Conservation (phyloP, 1,139 yeast species). For the Blastobotrys buckinghamii region DNA sequence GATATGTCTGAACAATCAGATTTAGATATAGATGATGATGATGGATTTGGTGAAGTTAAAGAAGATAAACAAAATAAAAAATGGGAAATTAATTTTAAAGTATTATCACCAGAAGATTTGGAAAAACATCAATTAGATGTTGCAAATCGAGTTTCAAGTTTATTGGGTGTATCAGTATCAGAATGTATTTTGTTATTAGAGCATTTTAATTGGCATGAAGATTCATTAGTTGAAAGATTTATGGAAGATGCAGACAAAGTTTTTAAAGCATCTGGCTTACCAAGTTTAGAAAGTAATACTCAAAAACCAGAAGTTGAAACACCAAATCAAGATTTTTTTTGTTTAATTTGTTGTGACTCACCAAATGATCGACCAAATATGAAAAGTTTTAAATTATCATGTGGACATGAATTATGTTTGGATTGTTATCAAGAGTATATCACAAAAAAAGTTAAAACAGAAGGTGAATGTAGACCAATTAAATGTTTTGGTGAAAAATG, state of each 20-base stretch:
- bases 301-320: conserved; percentile 9
- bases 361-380: conserved; percentile 20
- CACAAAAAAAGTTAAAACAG: conserved; percentile 44
- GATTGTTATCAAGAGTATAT: conserved; percentile 63
- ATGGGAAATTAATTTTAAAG: conserved; percentile 27
- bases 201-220: conserved; percentile 66
- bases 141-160: conserved; percentile 29
- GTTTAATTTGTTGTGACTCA: conserved; percentile 59
- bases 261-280: conserved; percentile 45
- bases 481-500: conserved; percentile 57
- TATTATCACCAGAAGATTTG: conserved; percentile 28
- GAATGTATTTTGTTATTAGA: conserved; percentile 53
- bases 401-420: conserved; percentile 66
- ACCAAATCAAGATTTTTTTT: conserved; percentile 38
- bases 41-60: conserved; percentile 14
- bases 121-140: conserved; percentile 25
- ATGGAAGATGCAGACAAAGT: conserved; percentile 49
- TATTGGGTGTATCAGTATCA: conserved; percentile 36
- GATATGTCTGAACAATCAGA: conserved; percentile 23
- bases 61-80: conserved; percentile 20
- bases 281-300: conserved; percentile 15
- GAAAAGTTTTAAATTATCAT: conserved; percentile 49
- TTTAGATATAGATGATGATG: conserved; percentile 11
- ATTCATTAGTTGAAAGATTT: conserved; percentile 60
- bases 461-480: conserved; percentile 43